phyloP scores from a whole-genome alignment of 2,329 filamentous ascomycete species.

The Talaromyces islandicus region DNA sequence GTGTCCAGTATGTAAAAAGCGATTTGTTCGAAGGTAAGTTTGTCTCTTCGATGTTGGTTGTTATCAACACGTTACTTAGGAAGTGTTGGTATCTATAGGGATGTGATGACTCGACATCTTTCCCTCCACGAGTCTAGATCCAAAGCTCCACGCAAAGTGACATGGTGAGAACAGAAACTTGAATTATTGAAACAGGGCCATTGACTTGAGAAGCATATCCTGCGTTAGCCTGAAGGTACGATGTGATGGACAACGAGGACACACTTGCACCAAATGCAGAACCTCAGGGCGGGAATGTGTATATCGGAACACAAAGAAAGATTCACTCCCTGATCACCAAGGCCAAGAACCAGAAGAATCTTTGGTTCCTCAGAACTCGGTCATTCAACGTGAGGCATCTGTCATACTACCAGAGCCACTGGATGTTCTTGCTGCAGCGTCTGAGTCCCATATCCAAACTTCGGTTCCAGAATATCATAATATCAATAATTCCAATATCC shows the following conservation, averaged over 20 bases:
- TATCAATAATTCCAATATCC: neutral
- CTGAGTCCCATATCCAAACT: neutral
- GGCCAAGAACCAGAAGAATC: neutral
- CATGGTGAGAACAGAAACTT: conserved; percentile 7
- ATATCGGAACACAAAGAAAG: conserved; percentile 5
- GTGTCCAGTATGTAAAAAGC: conserved; percentile 13
- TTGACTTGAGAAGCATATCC: conserved; percentile 7
- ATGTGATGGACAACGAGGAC: conserved; percentile 10
- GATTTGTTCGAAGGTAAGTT: conserved; percentile 13
- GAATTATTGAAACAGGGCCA: neutral
- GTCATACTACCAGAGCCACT: neutral
- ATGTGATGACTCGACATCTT: conserved; percentile 14
- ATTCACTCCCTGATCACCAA: neutral
- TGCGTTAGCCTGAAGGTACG: conserved; percentile 12
- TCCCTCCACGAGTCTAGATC: conserved; percentile 8
- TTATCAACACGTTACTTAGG: neutral
- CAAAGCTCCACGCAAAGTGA: conserved; percentile 12
- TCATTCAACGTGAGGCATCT: neutral
- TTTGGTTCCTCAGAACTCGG: neutral
- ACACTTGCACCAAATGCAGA: conserved; percentile 7
- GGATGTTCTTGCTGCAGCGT: neutral
- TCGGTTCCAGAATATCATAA: neutral
- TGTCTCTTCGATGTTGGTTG: neutral
- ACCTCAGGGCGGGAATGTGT: conserved; percentile 6
- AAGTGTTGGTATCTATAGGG: conserved; percentile 5